Conservation (phyloP, 192 early-diverging fungal species). For the Mortierella claussenii region DNA sequence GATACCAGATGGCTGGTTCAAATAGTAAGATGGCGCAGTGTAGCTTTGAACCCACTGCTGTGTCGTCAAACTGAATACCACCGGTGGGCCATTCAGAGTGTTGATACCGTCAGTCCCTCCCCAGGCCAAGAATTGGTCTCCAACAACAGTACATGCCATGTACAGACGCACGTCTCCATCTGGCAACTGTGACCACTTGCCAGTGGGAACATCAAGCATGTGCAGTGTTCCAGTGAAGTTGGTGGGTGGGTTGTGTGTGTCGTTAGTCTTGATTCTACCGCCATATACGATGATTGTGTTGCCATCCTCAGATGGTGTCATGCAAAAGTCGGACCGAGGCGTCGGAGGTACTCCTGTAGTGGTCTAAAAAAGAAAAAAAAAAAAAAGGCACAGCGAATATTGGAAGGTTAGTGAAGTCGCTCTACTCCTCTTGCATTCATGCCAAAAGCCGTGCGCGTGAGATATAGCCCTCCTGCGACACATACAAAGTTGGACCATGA, state of each 20-base stretch:
- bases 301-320: slow-evolving; percentile 29
- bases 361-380: slow-evolving; percentile 5
- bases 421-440: no score
- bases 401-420: background rate
- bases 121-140: slow-evolving; percentile 34
- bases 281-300: slow-evolving; percentile 32
- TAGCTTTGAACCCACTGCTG: slow-evolving; percentile 15
- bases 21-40: slow-evolving; percentile 22
- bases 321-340: slow-evolving; percentile 36
- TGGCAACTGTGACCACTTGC: slow-evolving; percentile 20
- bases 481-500: slow-evolving; percentile 44
- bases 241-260: slow-evolving; percentile 3
- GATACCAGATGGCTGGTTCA: slow-evolving; percentile 1
- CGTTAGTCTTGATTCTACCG: slow-evolving; percentile 21
- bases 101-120: slow-evolving; percentile 15
- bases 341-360: slow-evolving; percentile 13
- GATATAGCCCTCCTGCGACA: background rate
- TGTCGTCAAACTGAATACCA: slow-evolving; percentile 14
- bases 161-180: slow-evolving; percentile 13
- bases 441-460: no score
- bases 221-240: slow-evolving; percentile 15
- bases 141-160: slow-evolving; percentile 29
- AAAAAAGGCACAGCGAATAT: background rate
- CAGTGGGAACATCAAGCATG: slow-evolving; percentile 12
- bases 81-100: slow-evolving; percentile 9